phyloP scores from a whole-genome alignment of 768 basidiomycete species.

The Suillus placidus region DNA sequence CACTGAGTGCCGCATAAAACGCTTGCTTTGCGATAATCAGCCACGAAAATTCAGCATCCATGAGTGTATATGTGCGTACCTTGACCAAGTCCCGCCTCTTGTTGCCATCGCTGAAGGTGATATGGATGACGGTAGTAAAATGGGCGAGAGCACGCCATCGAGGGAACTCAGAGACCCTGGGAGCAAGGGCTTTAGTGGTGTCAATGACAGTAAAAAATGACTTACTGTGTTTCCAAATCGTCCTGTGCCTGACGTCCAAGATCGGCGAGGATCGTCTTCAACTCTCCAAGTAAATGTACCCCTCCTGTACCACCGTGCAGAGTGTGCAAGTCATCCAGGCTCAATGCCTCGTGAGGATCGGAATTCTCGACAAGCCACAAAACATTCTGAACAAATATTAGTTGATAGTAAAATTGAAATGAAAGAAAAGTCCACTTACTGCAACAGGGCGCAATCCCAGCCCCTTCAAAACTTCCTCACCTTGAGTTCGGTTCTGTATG shows the following conservation, averaged over 20 bases:
- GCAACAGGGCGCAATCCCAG: too few relatives aligned
- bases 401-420: too few relatives aligned
- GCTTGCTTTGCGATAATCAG: not conserved
- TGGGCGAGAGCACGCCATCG: conserved; percentile 38
- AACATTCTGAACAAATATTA: conserved; percentile 33
- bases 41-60: not conserved
- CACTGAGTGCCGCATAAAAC: not conserved
- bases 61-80: conserved; percentile 22
- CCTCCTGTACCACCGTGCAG: conserved; percentile 34
- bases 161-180: conserved; percentile 34
- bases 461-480: too few relatives aligned
- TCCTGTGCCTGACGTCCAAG: conserved; percentile 12
- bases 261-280: conserved; percentile 24
- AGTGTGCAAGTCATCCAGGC: conserved; percentile 43
- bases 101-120: conserved; percentile 37
- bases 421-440: too few relatives aligned
- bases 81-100: conserved; percentile 41
- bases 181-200: not conserved
- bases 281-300: conserved; percentile 31
- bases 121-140: conserved; percentile 27
- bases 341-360: conserved; percentile 36
- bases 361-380: conserved; percentile 41
- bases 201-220: conserved; percentile 10
- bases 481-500: too few relatives aligned
- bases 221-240: not conserved